Percentiles rank a stretch among this genome's conserved stretches.
phyloP scores from a whole-genome alignment of 805 yeast genomes.

The Candida dajiaensis region DNA sequence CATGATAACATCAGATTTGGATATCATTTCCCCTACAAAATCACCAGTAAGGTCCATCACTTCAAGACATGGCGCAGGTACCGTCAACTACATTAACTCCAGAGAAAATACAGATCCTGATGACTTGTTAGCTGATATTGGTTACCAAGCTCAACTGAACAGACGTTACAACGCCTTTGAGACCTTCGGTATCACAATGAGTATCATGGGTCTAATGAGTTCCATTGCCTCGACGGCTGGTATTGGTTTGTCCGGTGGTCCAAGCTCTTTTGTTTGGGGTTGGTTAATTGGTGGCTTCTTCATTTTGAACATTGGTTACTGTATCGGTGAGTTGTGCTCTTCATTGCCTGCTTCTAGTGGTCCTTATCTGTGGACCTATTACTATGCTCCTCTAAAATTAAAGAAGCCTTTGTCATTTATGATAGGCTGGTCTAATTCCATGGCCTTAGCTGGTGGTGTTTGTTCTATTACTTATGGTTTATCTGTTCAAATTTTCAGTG shows the following conservation, averaged over 20 bases:
- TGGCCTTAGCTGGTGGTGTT: slow-evolving; percentile 56
- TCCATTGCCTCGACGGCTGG: slow-evolving; percentile 49
- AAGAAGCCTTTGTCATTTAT: slow-evolving; percentile 48
- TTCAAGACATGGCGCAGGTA: slow-evolving; percentile 8
- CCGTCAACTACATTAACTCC: slow-evolving; percentile 19
- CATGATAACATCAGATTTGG: not conserved
- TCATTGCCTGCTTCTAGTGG: slow-evolving; percentile 73
- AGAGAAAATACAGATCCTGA: slow-evolving; percentile 9
- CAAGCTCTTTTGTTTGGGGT: slow-evolving; percentile 56
- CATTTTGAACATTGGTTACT: slow-evolving; percentile 47
- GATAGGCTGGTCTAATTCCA: slow-evolving; percentile 57
- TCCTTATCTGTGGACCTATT: slow-evolving; percentile 54
- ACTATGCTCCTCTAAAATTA: slow-evolving; percentile 48
- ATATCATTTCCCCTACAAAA: not conserved
- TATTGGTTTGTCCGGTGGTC: slow-evolving; percentile 50
- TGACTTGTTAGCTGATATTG: slow-evolving; percentile 32
- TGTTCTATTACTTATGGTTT: slow-evolving; percentile 64
- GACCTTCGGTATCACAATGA: slow-evolving; percentile 61
- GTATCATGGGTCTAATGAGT: slow-evolving; percentile 60
- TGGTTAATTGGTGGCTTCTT: slow-evolving; percentile 55
- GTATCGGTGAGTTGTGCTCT: slow-evolving; percentile 55
- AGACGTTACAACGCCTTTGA: slow-evolving; percentile 53
- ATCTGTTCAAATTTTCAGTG: slow-evolving; percentile 47
- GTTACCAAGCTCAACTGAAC: slow-evolving; percentile 58
- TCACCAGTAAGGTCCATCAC: slow-evolving; percentile 5